Base-by-base conservation (phyloP, 2,329 filamentous ascomycete species). In the Periglandula ipomoeae region DNA sequence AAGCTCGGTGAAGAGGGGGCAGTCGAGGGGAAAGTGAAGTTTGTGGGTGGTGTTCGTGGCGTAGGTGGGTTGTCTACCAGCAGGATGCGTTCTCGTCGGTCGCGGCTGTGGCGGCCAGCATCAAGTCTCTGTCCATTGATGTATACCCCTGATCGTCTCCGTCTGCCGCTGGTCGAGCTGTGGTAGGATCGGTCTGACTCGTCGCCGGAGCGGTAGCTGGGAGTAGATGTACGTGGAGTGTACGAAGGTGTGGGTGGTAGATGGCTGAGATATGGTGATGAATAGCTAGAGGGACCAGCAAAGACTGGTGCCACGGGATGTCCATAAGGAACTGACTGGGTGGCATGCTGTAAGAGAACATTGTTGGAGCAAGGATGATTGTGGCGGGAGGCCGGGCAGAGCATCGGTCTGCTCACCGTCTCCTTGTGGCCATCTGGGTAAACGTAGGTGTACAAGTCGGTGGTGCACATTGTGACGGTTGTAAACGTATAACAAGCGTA, bases 381-480 rank as follows among this genome's bases (percentile, higher is more conserved):
- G 41, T 65, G 59, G 19, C 66, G 67, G 41, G 71, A 66, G 17
- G 64, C 56, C 10, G 61, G 53, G 64, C 73, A 73, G 35, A 66
- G 59, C 27, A 64, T 58, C 6, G 63, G 59, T 48, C 68, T 66
- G 44, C 65, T 62, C 32, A 58, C 55, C 44, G 61, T 58, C 55
- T 64, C 58, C 43, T 50, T 53, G 44, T 62, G 66, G 50, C 71
- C 71, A 59, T 76, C 70, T 3, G 72, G 67, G 65, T 70, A 69
- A 56, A 70, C 58, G 58, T 72, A 70, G 30, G 70, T 65, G 65
- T 69, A 74, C 45, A 72, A 53, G 56, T 74, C 66, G 51, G 68
- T 71, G 53, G 69, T 68, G 63, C 75, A 78, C 75, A 78, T 78
- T 44, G 65, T 70, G 67, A 58, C 56, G 30, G 20, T 22, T 27